Percentiles rank a stretch among this genome's conserved stretches.
These are phyloP conservation scores for Ogataea philodendri DNA, from an alignment of 805 yeast genomes.

Conservation along the genomic window DNA sequence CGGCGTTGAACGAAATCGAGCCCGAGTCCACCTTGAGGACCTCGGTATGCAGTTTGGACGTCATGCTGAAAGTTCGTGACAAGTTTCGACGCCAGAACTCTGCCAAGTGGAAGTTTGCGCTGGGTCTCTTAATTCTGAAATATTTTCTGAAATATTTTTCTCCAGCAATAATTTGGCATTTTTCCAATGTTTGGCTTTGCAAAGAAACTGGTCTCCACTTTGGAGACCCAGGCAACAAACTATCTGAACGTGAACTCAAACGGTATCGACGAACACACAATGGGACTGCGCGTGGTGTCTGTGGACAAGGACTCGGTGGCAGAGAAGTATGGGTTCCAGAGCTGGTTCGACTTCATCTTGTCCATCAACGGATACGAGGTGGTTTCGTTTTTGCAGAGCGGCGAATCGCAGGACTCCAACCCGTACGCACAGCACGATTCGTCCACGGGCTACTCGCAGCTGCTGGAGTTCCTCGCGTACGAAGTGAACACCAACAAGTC, in stretches of 20 bases:
- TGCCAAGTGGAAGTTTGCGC: slow-evolving; percentile 1
- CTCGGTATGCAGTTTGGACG: slow-evolving; percentile 32
- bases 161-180: background rate
- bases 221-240: slow-evolving; percentile 39
- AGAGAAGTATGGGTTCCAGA: slow-evolving; percentile 58
- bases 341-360: slow-evolving; percentile 87
- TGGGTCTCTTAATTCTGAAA: slow-evolving; percentile 1
- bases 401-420: slow-evolving; percentile 24
- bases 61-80: background rate
- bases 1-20: slow-evolving; percentile 47
- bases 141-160: background rate
- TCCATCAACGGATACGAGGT: slow-evolving; percentile 72
- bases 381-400: slow-evolving; percentile 30
- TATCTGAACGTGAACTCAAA: slow-evolving; percentile 28
- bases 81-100: slow-evolving; percentile 1
- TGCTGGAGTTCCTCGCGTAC: slow-evolving; percentile 27
- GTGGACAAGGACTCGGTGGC: slow-evolving; percentile 48
- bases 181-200: slow-evolving; percentile 58
- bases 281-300: slow-evolving; percentile 60
- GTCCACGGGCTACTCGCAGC: slow-evolving; percentile 19
- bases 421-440: slow-evolving; percentile 24
- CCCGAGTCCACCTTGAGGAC: slow-evolving; percentile 55
- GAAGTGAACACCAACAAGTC: slow-evolving; percentile 29
- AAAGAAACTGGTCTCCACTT: slow-evolving; percentile 54
- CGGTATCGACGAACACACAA: slow-evolving; percentile 26